Evolutionary conservation across 176 grass and related monocot species (phyloP), one percentile per base, ranked within the genome.

Genomic region (Ananas comosus): DNA sequence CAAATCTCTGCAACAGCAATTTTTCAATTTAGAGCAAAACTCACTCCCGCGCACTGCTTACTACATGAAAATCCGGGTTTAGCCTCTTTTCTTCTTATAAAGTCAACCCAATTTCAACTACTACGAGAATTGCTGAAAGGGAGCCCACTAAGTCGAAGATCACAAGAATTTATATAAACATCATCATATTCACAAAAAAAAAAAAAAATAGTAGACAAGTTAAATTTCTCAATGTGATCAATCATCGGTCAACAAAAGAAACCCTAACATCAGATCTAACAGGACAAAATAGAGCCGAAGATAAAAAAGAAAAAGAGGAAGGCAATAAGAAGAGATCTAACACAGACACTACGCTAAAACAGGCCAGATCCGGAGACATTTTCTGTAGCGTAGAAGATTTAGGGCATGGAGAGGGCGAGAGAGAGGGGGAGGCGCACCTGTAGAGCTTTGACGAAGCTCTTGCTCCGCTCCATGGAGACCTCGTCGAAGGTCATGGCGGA

Each of bases 401-500:
- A 50, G 48, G 4, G 10, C 11, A 18, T 13, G 51, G 72, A 56
- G 10, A 72, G 71, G 64, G 76, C 51, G 21, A 6, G 63, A 54
- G 68, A 11, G 25, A 50, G 22, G 27, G 9, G 58, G 25, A 49
- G 16, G 51, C 24, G 24, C 29, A 96, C 95, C 95, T 94, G 95
- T 24, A 99, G 83, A 51, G 95, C 87, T 82, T 83, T 99, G 78
- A 94, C 85, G 82, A 99, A 99, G 87, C 85, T 91, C 77, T 88
- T 99, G 90, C 95, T 99, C 29, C 82, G 76, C 85, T 99, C 95
- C 95, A 94, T 91, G 80, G 90, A 94, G 54, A 76, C 87, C 87
- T 99, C 95, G 54, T 99, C 90, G 75, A 94, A 80, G 64, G 95
- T 92, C 82, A 78, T 76, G 69, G 82, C 54, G 5, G 69, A 78